These are phyloP conservation scores for Fusarium newnesense DNA, from an alignment of 2,329 filamentous ascomycete species.

Conservation along the genomic window DNA sequence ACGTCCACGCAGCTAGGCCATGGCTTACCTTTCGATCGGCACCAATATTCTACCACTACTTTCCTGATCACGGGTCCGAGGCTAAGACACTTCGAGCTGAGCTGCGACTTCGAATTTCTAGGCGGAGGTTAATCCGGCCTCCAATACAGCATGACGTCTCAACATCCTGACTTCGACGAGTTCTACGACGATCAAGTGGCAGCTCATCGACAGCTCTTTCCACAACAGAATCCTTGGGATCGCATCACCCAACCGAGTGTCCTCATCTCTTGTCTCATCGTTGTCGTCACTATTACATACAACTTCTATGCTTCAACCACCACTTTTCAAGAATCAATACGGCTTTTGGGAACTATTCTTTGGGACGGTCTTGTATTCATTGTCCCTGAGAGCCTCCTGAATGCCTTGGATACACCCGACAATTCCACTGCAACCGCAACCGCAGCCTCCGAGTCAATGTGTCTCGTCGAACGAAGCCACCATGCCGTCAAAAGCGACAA, in stretches of 20 bases:
- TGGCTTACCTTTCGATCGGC: slow-evolving; percentile 41
- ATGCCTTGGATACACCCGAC: slow-evolving; percentile 66
- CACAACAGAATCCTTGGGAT: slow-evolving; percentile 44
- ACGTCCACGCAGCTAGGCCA: slow-evolving; percentile 30
- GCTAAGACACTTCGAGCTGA: slow-evolving; percentile 35
- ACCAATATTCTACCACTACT: slow-evolving; percentile 34
- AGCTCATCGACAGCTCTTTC: slow-evolving; percentile 47
- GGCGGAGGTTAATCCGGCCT: slow-evolving; percentile 3
- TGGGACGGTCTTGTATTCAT: slow-evolving; percentile 71
- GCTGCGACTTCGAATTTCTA: slow-evolving; percentile 21
- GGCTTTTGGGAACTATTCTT: slow-evolving; percentile 54
- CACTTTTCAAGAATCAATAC: slow-evolving; percentile 44
- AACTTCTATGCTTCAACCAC: slow-evolving; percentile 49
- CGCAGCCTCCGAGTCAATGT: slow-evolving; percentile 53
- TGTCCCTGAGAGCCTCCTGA: slow-evolving; percentile 66
- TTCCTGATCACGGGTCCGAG: slow-evolving; percentile 43
- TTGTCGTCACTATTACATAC: slow-evolving; percentile 49
- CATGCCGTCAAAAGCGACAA: slow-evolving; percentile 72
- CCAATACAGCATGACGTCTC: slow-evolving; percentile 48
- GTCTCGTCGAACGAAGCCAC: slow-evolving; percentile 51
- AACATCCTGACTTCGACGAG: slow-evolving; percentile 46
- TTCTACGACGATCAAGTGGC: slow-evolving; percentile 51
- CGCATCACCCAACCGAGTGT: slow-evolving; percentile 50
- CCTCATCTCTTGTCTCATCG: slow-evolving; percentile 48
- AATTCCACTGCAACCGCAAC: slow-evolving; percentile 58